Evolutionary conservation across 2,329 filamentous ascomycete species (phyloP).

Genomic region (Scolecobasidium constrictum): DNA sequence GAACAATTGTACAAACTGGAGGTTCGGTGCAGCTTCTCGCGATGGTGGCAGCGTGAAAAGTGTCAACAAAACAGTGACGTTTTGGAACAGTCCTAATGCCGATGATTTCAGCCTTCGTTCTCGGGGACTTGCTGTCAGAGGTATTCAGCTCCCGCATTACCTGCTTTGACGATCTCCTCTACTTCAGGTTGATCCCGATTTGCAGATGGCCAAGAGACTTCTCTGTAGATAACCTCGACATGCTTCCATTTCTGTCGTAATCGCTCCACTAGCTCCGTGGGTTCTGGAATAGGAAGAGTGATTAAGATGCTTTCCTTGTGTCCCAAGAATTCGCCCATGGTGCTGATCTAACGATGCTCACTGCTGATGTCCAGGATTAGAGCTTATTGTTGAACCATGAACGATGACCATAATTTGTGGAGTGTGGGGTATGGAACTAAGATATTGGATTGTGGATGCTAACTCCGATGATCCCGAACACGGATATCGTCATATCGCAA

Average conservation of each 20-base stretch:
- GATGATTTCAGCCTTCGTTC: neutral
- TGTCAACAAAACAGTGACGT: slow-evolving; percentile 37
- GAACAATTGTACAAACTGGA: slow-evolving; percentile 44
- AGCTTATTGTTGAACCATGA: too few species aligned
- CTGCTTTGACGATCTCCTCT: neutral
- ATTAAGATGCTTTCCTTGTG: slow-evolving; percentile 30
- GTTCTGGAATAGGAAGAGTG: slow-evolving; percentile 28
- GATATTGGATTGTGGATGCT: too few species aligned
- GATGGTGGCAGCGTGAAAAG: slow-evolving; percentile 33
- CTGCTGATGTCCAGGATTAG: neutral
- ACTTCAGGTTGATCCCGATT: slow-evolving; percentile 3
- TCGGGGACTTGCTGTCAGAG: neutral
- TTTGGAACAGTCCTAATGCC: slow-evolving; percentile 25
- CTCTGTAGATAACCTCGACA: slow-evolving; percentile 33
- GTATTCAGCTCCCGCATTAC: neutral
- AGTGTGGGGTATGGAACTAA: too few species aligned
- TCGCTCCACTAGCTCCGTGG: slow-evolving; percentile 21
- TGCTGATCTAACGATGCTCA: slow-evolving; percentile 11
- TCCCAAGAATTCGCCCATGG: slow-evolving; percentile 35
- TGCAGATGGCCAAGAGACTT: too few species aligned
- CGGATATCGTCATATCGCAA: too few species aligned
- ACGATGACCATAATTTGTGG: too few species aligned
- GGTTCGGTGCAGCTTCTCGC: slow-evolving; percentile 24
- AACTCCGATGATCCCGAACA: too few species aligned
- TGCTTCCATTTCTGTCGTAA: slow-evolving; percentile 33